A percentile compares a stretch with the other conserved stretches of the same genome.
These are phyloP conservation scores for Aphanomyces cochlioides DNA, from an alignment of 352 stramenopile species.

Conservation along the genomic window DNA sequence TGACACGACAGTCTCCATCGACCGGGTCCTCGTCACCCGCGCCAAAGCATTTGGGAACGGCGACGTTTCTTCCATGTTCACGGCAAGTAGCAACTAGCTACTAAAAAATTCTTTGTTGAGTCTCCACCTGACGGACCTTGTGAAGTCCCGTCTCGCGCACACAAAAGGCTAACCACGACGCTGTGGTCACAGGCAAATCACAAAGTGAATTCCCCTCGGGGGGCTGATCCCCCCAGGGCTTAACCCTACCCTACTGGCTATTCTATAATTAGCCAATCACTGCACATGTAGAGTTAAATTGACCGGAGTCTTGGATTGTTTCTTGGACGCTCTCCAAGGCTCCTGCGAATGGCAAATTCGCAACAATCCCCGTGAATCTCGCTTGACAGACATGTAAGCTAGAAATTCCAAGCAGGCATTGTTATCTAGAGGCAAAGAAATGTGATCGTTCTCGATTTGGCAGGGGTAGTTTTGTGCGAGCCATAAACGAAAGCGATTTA, in stretches of 20 bases:
- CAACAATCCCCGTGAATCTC: too few relatives aligned
- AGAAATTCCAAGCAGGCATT: too few relatives aligned
- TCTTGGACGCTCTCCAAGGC: neutral
- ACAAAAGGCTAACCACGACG: constrained; percentile 8
- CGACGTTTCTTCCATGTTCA: neutral
- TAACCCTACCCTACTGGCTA: neutral
- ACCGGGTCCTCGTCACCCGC: constrained; percentile 2
- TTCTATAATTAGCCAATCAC: neutral
- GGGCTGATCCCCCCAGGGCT: neutral
- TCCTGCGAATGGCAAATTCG: constrained; percentile 2
- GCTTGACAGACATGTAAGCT: too few relatives aligned
- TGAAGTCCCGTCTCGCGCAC: neutral
- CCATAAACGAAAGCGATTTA: too few relatives aligned
- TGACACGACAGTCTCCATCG: constrained; percentile 3
- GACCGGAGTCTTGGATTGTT: too few relatives aligned
- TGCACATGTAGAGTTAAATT: too few relatives aligned
- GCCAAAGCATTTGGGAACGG: neutral
- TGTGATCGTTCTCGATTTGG: too few relatives aligned
- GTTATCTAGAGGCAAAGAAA: too few relatives aligned
- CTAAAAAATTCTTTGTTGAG: neutral
- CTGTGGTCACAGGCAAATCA: constrained; percentile 6
- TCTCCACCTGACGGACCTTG: neutral
- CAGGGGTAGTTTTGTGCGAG: too few relatives aligned
- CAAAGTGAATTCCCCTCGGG: constrained; percentile 5
- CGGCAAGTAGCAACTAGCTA: constrained; percentile 10